Conservation (phyloP, 768 basidiomycete species). For the Lactarius deliciosus region DNA sequence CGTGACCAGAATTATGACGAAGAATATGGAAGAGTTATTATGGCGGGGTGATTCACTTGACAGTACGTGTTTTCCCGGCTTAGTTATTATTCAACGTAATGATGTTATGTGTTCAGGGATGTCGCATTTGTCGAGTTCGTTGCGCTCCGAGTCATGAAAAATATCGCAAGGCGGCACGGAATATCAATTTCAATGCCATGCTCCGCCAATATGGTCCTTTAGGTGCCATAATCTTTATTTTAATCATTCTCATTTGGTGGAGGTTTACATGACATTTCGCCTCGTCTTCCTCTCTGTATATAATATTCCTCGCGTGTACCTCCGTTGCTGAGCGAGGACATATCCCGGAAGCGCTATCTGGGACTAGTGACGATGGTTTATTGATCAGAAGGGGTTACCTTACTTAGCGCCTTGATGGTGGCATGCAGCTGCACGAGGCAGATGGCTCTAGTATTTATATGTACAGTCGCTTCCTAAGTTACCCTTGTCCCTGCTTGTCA, state of each 20-base stretch:
- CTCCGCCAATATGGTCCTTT: constrained; percentile 94
- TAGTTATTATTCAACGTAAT: neutral
- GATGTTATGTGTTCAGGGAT: constrained; percentile 57
- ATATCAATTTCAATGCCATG: constrained; percentile 93
- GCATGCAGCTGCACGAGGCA: constrained; percentile 16
- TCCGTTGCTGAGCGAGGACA: constrained; percentile 9
- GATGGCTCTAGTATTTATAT: constrained; percentile 21
- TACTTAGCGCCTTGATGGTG: constrained; percentile 19
- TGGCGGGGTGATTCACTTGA: constrained; percentile 99
- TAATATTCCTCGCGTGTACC: constrained; percentile 21
- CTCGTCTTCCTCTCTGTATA: constrained; percentile 12
- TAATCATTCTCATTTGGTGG: constrained; percentile 80
- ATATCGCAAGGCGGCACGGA: constrained; percentile 92
- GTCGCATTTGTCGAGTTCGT: constrained; percentile 92
- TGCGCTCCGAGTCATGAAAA: constrained; percentile 96
- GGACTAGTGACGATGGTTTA: constrained; percentile 13
- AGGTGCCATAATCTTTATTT: constrained; percentile 73
- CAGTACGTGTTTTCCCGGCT: constrained; percentile 50
- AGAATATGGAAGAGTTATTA: constrained; percentile 99
- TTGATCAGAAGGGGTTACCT: constrained; percentile 19
- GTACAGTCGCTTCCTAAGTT: neutral
- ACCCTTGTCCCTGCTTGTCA: constrained; percentile 12
- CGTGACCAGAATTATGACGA: constrained; percentile 99
- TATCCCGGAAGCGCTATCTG: constrained; percentile 12
- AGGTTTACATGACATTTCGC: constrained; percentile 53